Conservation (phyloP, 2,329 filamentous ascomycete genomes). For the Emericellopsis atlantica region DNA sequence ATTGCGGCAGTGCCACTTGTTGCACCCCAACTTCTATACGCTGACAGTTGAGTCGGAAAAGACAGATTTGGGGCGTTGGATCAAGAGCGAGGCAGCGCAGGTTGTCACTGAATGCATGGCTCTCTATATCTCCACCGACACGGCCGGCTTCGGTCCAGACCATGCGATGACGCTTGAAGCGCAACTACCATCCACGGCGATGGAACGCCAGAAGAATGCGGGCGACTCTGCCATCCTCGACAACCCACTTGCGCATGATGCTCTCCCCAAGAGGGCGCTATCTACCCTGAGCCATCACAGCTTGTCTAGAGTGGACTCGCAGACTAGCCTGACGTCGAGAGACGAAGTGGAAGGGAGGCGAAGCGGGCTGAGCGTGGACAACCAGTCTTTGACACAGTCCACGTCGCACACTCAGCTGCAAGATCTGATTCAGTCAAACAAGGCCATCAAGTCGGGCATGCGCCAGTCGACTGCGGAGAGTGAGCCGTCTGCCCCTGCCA, state of each 20-base stretch:
- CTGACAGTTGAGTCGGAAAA: conserved; percentile 71
- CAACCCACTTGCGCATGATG: background rate
- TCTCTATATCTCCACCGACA: conserved; percentile 27
- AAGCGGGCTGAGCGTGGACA: conserved; percentile 28
- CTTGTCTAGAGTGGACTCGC: conserved; percentile 27
- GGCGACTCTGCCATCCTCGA: conserved; percentile 1
- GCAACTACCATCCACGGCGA: background rate
- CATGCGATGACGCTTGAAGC: conserved; percentile 2
- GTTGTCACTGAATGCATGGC: conserved; percentile 70
- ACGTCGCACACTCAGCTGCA: conserved; percentile 43
- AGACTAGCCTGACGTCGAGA: conserved; percentile 36
- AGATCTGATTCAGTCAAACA: conserved; percentile 48
- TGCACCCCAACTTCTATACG: conserved; percentile 78
- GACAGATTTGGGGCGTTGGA: conserved; percentile 63
- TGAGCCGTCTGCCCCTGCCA: conserved; percentile 38
- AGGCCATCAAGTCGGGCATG: conserved; percentile 40
- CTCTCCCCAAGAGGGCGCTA: background rate
- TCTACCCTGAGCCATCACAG: conserved; percentile 17
- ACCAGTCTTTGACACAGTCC: conserved; percentile 34
- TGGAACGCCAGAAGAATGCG: background rate
- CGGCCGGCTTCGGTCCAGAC: background rate
- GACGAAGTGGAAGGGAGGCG: conserved; percentile 11
- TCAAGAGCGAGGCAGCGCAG: conserved; percentile 68
- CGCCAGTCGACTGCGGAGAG: conserved; percentile 47
- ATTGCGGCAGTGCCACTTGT: conserved; percentile 58